phyloP scores from a whole-genome alignment of 768 basidiomycete genomes.

The Pisolithus marmoratus region DNA sequence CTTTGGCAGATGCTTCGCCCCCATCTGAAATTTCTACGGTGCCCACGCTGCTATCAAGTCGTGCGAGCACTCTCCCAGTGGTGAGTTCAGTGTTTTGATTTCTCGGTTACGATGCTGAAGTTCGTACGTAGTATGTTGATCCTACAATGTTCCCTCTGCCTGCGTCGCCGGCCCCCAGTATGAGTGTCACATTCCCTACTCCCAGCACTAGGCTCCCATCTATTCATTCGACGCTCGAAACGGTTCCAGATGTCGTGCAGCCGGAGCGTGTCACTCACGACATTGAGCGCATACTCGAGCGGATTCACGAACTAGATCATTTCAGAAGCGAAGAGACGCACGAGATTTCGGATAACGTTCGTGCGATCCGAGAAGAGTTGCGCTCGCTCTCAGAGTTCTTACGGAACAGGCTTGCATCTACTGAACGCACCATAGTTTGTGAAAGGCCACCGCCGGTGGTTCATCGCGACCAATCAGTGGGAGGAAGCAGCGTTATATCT shows the following conservation, averaged over 20 bases:
- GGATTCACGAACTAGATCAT: slow-evolving; percentile 60
- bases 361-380: slow-evolving; percentile 64
- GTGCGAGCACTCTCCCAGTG: slow-evolving; percentile 19
- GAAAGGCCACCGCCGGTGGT: slow-evolving; percentile 10
- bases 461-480: slow-evolving; percentile 39
- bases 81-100: slow-evolving; percentile 27
- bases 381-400: slow-evolving; percentile 55
- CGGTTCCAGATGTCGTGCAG: slow-evolving; percentile 34
- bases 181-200: slow-evolving; percentile 46
- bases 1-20: slow-evolving; percentile 13
- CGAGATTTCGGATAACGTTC: slow-evolving; percentile 61
- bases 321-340: slow-evolving; percentile 57
- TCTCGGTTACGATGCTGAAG: neutral
- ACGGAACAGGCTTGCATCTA: slow-evolving; percentile 31
- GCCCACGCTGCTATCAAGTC: slow-evolving; percentile 53
- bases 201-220: slow-evolving; percentile 45
- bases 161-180: slow-evolving; percentile 29
- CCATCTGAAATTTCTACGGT: slow-evolving; percentile 42
- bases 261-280: slow-evolving; percentile 46
- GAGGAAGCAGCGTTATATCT: slow-evolving; percentile 36
- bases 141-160: slow-evolving; percentile 30
- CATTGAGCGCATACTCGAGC: slow-evolving; percentile 46
- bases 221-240: slow-evolving; percentile 39
- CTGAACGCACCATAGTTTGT: slow-evolving; percentile 11
- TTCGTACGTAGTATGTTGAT: slow-evolving; percentile 17